Base-by-base conservation (phyloP, 2,329 filamentous ascomycete genomes). In the Botrytis galanthina region DNA sequence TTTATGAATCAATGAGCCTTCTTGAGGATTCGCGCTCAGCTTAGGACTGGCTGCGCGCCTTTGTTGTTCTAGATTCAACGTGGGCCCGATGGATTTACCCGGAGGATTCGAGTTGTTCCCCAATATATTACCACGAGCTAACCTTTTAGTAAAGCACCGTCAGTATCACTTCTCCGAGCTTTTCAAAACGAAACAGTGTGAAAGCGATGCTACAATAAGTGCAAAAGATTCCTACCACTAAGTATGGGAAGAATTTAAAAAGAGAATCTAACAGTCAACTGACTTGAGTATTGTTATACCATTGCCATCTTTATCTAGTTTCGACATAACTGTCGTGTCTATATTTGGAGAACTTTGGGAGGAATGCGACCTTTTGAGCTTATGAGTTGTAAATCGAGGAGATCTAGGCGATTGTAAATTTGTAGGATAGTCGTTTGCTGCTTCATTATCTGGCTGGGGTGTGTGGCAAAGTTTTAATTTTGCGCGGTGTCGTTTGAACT, bases 1-100 rank as follows among this genome's bases (percentile, higher is more conserved):
- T 39, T 87, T 87, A 60, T 88, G 88, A 7, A 95, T 84, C 69
- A 89, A 83, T 70, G 89, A 86, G 62, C 85, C 84, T 9, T 83
- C 82, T 75, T 84, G 80, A 75, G 84, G 81, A 73, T 90, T 51
- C 37, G 29, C n/a, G 51, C 39, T 35, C 26, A 39, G 46, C n/a
- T 42, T n/a, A n/a, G 71, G 71, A 32, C 62, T 72, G 6, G 16
- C 29, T 10, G 71, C 3, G 29, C 51, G 61, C n/a, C 32, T 68
- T 18, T 68, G 64, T 39, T 39, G 46, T 29, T 39, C 64, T 29
- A 54, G 26, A 18, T 54, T 67, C 26, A 35, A 6, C 14, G 26
- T 22, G 14, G 46, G 64, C 46, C 32, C 64, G 35, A 20, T 37
- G 16, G 46, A 29, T 54, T 22, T 86, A 48, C 84, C 83, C 16